Evolutionary conservation across 441 rosid species (phyloP).

Genomic region (Adansonia gregorii): DNA sequence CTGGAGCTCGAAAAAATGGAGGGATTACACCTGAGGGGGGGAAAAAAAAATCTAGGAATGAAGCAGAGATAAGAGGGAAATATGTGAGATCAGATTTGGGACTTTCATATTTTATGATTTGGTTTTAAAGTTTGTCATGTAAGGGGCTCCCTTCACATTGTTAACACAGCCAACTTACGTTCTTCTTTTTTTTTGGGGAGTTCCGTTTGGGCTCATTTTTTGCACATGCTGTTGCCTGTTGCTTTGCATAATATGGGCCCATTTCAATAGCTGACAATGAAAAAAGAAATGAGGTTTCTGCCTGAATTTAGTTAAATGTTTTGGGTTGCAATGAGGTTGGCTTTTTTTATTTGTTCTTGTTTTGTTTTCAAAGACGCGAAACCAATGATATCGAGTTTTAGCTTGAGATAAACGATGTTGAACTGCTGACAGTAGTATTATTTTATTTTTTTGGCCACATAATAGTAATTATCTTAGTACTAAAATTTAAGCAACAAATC

Average conservation of each 20-base stretch:
- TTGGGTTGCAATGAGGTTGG: background rate
- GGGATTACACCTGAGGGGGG: background rate
- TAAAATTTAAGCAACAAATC: background rate
- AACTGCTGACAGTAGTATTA: background rate
- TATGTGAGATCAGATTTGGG: background rate
- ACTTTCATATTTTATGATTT: conserved; percentile 3
- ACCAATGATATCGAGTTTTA: background rate
- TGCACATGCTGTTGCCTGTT: background rate
- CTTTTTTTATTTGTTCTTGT: background rate
- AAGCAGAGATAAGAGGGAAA: background rate
- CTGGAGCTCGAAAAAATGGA: background rate
- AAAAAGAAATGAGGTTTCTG: background rate
- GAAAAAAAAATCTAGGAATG: background rate
- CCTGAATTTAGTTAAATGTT: conserved; percentile 1
- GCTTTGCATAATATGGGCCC: background rate
- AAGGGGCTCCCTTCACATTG: background rate
- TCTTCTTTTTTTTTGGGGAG: background rate
- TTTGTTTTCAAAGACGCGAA: background rate
- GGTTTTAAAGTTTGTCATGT: background rate
- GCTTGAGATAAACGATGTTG: background rate
- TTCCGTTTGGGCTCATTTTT: background rate
- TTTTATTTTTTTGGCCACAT: background rate
- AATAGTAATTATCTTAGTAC: background rate
- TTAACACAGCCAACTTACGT: background rate
- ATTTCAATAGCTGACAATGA: background rate